phyloP scores from a whole-genome alignment of 305 asterid genomes.

The Fraxinus angustifolia region DNA sequence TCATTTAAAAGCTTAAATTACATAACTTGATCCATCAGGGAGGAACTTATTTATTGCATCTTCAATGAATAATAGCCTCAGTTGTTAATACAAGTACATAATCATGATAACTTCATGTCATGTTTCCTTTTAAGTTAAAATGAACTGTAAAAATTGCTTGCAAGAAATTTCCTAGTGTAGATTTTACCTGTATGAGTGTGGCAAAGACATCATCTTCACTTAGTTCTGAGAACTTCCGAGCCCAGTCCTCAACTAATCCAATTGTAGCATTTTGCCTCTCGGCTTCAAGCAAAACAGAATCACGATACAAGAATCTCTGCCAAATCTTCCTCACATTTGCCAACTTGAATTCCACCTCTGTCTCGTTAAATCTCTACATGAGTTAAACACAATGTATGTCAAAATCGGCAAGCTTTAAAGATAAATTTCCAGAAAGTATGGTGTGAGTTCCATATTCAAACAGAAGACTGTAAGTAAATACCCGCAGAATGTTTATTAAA shows the following conservation, averaged over 20 bases:
- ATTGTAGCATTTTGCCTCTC: slow-evolving; percentile 60
- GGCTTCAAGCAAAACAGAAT: slow-evolving; percentile 84
- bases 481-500: slow-evolving; percentile 72
- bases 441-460: background rate
- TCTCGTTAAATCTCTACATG: slow-evolving; percentile 60
- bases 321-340: slow-evolving; percentile 76
- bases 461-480: slow-evolving; percentile 32
- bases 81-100: background rate
- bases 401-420: background rate
- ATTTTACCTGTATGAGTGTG: slow-evolving; percentile 77
- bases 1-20: background rate
- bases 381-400: slow-evolving; percentile 22
- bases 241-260: slow-evolving; percentile 65
- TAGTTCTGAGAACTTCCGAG: slow-evolving; percentile 48
- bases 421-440: background rate
- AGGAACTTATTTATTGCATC: background rate
- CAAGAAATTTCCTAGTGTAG: background rate
- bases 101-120: background rate
- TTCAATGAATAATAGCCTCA: background rate
- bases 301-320: slow-evolving; percentile 86
- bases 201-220: slow-evolving; percentile 68
- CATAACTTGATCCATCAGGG: background rate
- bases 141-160: background rate
- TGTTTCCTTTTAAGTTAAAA: background rate
- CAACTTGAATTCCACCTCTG: slow-evolving; percentile 69